These are phyloP conservation scores for Hordeum marinum DNA, from an alignment of 176 grass and related monocot genomes.

Conservation along the genomic window DNA sequence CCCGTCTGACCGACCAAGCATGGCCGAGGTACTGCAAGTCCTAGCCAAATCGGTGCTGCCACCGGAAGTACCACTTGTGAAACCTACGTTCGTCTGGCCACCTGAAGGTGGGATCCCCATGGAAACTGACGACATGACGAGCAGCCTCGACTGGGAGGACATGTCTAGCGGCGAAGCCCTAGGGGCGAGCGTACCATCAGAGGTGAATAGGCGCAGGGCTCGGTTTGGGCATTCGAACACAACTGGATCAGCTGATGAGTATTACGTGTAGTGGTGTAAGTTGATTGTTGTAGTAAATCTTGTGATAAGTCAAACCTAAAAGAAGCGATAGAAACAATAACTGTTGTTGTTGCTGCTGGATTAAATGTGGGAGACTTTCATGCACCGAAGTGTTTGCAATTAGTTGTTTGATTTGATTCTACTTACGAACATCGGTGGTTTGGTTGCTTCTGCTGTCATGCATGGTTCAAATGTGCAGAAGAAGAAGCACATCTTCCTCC, in stretches of 20 bases:
- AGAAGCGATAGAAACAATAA: too few relatives aligned
- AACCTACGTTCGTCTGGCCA: background rate
- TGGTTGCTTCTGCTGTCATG: too few relatives aligned
- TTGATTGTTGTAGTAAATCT: too few relatives aligned
- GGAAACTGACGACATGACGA: background rate
- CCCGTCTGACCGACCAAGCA: background rate
- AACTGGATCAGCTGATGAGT: background rate
- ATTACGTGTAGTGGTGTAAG: background rate
- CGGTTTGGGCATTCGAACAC: background rate
- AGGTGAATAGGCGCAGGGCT: background rate
- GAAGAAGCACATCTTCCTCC: too few relatives aligned
- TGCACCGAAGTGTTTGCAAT: too few relatives aligned
- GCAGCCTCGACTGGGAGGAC: background rate
- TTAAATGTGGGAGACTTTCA: too few relatives aligned
- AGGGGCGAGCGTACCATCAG: background rate
- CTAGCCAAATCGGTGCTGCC: background rate
- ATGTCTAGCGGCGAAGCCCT: background rate
- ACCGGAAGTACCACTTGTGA: background rate
- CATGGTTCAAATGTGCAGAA: too few relatives aligned
- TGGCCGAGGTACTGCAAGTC: background rate
- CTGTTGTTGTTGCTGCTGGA: too few relatives aligned
- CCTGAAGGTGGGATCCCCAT: background rate
- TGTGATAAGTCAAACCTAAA: too few relatives aligned
- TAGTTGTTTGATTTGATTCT: too few relatives aligned
- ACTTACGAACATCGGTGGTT: too few relatives aligned